Base-by-base conservation (phyloP, 1,284 basidiomycete species). In the Ustilago crameri region DNA sequence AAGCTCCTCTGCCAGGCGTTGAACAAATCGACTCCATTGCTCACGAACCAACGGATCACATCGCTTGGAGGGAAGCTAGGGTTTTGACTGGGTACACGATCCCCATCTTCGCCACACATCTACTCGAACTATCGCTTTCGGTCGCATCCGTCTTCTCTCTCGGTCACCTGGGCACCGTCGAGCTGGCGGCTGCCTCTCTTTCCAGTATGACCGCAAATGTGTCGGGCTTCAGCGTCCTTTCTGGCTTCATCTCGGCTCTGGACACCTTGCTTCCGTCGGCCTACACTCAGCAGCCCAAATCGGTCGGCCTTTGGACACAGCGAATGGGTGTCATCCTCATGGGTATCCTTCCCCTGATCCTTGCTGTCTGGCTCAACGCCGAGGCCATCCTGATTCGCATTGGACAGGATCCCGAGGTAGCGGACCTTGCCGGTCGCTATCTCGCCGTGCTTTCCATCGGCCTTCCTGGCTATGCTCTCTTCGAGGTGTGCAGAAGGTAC, bases 221-320 rank as follows among this genome's bases (percentile, higher is more conserved):
- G 22, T 79, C 79, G 3, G 80, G 80, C 44, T 82, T 68, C 55
- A 76, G 75, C 34, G 66, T 82, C 35, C 60, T 82, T n/a, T 75
- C 74, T 34, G 93, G 93, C 12, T 89, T 95, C 75, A 86, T 90
- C 15, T 91, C 90, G 57, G 90, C 92, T 0, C 59, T 97, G 26
- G 94, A 97, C 78, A 93, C 94, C 0, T 87, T 96, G 77, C 87
- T 97, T 0, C 94, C 94, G 0, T 88, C 91, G 22, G 93, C 94
- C 2, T 97, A 93, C 91, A 94, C 93, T 0, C 92, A 91, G 10
- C 84, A 88, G 2, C 93, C 93, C 0, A 86, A 90, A 10, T 86
- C 93, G 1, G 93, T 97, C 24, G 93, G 93, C 3, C 86, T 96
- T 1, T 95, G 93, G 93, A 86, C 91, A 9, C 93, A 95, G 82